Conservation (phyloP, 345 rosid species). For the Arabis alpina region DNA sequence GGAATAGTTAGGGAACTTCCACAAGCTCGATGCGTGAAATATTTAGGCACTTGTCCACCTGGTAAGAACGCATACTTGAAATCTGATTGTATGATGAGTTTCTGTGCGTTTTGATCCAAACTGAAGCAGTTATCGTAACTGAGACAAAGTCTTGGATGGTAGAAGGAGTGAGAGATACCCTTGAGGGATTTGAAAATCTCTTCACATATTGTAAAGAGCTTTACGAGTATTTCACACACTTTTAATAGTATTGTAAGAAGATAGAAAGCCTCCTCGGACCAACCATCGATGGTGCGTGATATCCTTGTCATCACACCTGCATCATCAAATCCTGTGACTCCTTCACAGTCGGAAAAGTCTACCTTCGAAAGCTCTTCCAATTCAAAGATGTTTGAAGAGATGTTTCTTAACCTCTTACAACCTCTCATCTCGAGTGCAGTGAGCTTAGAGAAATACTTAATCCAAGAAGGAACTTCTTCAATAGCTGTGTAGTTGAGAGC, state of each 20-base stretch:
- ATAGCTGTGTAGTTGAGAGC: not conserved
- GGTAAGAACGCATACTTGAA: not conserved
- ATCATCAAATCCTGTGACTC: not conserved
- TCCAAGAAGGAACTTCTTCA: constrained; percentile 10
- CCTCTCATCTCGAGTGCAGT: not conserved
- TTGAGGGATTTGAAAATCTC: too few relatives aligned
- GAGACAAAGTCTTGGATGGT: not conserved
- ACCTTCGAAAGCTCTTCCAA: not conserved
- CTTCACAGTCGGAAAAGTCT: constrained; percentile 19
- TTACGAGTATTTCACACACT: too few relatives aligned
- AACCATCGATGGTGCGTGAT: too few relatives aligned
- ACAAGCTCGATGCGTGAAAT: constrained; percentile 1
- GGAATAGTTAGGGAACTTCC: not conserved
- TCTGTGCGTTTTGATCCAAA: not conserved
- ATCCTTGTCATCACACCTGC: too few relatives aligned
- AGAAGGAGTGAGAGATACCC: too few relatives aligned
- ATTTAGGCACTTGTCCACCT: not conserved
- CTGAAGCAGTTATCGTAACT: not conserved
- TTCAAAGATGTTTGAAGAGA: constrained; percentile 18
- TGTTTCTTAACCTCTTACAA: constrained; percentile 4
- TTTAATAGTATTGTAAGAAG: too few relatives aligned
- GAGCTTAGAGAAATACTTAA: not conserved
- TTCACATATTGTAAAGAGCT: too few relatives aligned
- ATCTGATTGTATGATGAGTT: not conserved
- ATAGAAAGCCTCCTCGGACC: too few relatives aligned